Base-by-base conservation (phyloP, 2,329 filamentous ascomycete species). In the Fusarium begoniae region DNA sequence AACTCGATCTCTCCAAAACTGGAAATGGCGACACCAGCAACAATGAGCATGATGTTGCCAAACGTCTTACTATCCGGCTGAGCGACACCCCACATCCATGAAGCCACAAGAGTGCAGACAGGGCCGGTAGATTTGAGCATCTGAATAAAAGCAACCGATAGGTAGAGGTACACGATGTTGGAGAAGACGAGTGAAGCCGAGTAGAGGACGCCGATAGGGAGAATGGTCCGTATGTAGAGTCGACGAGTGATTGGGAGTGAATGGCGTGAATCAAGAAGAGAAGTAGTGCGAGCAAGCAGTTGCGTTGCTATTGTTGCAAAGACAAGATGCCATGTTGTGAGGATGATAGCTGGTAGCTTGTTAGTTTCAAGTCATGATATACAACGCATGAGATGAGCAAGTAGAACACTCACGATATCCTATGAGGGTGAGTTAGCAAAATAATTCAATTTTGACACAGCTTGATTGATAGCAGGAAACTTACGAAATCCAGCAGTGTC, bases 401-500 rank as follows among this genome's bases (percentile, higher is more conserved):
- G 24, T 38, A 43, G 14, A 50, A 30, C 24, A 79, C 81, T 72
- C 79, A 82, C 80, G 81, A 62, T 82, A 82, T 75, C 80, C 81
- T 82, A 40, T 32, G 22, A 68, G 53, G 15, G 37, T 26, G 54
- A 41, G 68, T 73, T 56, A 72, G 74, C 50, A 66, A 57, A 35
- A 37, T n/a, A 20, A 43, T 28, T 51, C 38, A 32, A 30, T 50
- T 37, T 38, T 12, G 15, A 18, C 11, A 14, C 14, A 26, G 18
- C n/a, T n/a, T 41, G 32, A 41, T 44, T 15, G 28, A 18, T 35
- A 50, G 57, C 11, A 55, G 20, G 22, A 8, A 51, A 87, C 92
- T 87, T 85, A 94, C 92, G 88, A 83, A 96, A 96, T 65, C 92
- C 89, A 78, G 89, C 89, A 71, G 90, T 91, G 80, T 94, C 90